These are phyloP conservation scores for Blastobotrys capitulatus DNA, from an alignment of 1,139 yeast species.

Conservation along the genomic window DNA sequence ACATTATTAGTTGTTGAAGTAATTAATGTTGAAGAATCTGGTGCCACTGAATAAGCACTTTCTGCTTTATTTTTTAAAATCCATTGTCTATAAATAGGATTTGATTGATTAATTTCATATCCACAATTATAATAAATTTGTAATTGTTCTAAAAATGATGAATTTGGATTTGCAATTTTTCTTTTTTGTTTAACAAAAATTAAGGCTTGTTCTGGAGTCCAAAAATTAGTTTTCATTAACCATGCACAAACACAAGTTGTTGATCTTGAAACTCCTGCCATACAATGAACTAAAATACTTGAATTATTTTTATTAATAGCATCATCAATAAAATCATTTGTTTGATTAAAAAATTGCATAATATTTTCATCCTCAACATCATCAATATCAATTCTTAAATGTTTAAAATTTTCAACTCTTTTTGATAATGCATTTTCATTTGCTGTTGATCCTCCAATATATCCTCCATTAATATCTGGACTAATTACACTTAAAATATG, in stretches of 20 bases:
- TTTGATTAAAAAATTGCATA: slow-evolving; percentile 51
- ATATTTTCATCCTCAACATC: slow-evolving; percentile 62
- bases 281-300: slow-evolving; percentile 40
- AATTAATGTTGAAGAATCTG: neutral
- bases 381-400: slow-evolving; percentile 61
- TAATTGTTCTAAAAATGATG: slow-evolving; percentile 69
- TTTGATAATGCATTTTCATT: slow-evolving; percentile 23
- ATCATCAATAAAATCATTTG: slow-evolving; percentile 60
- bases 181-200: slow-evolving; percentile 66
- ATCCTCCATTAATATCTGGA: slow-evolving; percentile 13
- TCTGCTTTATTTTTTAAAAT: slow-evolving; percentile 37
- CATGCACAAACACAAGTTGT: slow-evolving; percentile 69
- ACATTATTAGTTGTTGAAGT: neutral
- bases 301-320: slow-evolving; percentile 41
- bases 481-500: slow-evolving; percentile 61
- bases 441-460: neutral
- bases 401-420: slow-evolving; percentile 45
- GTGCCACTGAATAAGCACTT: slow-evolving; percentile 15
- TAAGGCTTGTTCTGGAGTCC: slow-evolving; percentile 55
- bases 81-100: slow-evolving; percentile 51
- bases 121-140: slow-evolving; percentile 51
- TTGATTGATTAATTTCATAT: slow-evolving; percentile 35
- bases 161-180: slow-evolving; percentile 63
- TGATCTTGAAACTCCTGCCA: slow-evolving; percentile 86
- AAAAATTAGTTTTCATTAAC: slow-evolving; percentile 65